Percentiles rank a stretch among this genome's conserved stretches.
Conservation (phyloP, 129 eudicot genomes). For the Kitagawia praeruptora region DNA sequence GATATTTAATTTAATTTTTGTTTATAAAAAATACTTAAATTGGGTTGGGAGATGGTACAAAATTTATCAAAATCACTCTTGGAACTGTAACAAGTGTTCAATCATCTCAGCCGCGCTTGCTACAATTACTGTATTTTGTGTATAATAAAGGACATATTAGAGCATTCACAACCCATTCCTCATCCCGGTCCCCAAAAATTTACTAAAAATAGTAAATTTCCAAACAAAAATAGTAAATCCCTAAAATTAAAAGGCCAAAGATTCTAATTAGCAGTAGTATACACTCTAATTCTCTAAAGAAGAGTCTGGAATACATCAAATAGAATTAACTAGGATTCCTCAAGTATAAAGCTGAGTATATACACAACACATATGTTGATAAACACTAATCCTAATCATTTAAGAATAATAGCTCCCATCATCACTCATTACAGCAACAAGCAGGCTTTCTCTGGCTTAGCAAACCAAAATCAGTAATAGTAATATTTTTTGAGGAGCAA, state of each 20-base stretch:
- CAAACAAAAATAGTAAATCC: too few species aligned
- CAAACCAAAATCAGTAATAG: not conserved
- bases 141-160: too few species aligned
- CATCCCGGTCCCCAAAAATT: too few species aligned
- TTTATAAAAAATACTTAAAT: too few species aligned
- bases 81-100: too few species aligned
- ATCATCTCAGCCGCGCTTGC: too few species aligned
- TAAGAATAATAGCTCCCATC: conserved; percentile 48
- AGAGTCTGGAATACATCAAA: not conserved
- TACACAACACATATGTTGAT: not conserved
- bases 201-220: too few species aligned
- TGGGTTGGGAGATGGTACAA: too few species aligned
- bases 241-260: not conserved
- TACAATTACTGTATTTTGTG: too few species aligned
- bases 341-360: not conserved
- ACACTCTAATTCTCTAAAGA: not conserved
- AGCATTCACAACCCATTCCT: too few species aligned
- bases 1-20: too few species aligned
- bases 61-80: too few species aligned
- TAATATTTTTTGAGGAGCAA: conserved; percentile 12
- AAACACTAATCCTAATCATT: conserved; percentile 38
- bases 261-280: not conserved
- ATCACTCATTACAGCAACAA: conserved; percentile 16
- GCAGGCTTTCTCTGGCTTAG: conserved; percentile 4
- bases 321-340: not conserved